Conservation (phyloP, 2,329 filamentous ascomycete species). For the Diaporthe sp. region DNA sequence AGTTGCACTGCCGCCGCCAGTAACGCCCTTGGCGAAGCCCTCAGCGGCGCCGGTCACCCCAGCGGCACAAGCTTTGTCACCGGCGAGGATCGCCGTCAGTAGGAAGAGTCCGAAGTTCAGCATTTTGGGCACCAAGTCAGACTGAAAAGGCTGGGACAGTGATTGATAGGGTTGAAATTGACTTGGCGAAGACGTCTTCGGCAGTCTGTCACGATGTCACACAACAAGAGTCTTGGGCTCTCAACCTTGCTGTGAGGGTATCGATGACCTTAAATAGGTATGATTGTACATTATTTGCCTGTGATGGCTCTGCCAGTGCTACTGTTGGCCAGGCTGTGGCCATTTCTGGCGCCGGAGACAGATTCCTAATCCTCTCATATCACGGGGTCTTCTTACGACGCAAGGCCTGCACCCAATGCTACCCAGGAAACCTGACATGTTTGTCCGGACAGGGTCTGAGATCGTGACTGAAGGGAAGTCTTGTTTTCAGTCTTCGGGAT, state of each 20-base stretch:
- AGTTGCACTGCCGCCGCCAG: conserved; percentile 69
- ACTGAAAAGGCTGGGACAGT: background rate
- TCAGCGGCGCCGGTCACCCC: conserved; percentile 55
- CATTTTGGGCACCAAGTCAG: background rate
- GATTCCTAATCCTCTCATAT: conserved; percentile 6
- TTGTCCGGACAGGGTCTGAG: conserved; percentile 10
- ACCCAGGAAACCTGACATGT: background rate
- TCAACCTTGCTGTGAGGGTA: conserved; percentile 6
- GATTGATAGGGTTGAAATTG: background rate
- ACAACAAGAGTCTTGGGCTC: background rate
- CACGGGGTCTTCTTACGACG: conserved; percentile 1
- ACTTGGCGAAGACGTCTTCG: background rate
- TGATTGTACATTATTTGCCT: background rate
- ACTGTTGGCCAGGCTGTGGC: background rate
- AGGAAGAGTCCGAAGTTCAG: conserved; percentile 6
- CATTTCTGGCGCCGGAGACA: conserved; percentile 17
- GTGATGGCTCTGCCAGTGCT: background rate
- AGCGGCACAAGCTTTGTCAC: conserved; percentile 12
- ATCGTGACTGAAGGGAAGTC: background rate
- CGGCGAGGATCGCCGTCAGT: conserved; percentile 4
- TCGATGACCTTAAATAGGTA: background rate
- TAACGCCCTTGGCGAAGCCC: conserved; percentile 65
- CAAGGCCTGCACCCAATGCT: background rate
- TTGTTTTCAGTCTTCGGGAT: conserved; percentile 6
- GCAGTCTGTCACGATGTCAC: conserved; percentile 4